These are phyloP conservation scores for Epichloe glyceriae DNA, from an alignment of 2,329 filamentous ascomycete species.

Conservation along the genomic window DNA sequence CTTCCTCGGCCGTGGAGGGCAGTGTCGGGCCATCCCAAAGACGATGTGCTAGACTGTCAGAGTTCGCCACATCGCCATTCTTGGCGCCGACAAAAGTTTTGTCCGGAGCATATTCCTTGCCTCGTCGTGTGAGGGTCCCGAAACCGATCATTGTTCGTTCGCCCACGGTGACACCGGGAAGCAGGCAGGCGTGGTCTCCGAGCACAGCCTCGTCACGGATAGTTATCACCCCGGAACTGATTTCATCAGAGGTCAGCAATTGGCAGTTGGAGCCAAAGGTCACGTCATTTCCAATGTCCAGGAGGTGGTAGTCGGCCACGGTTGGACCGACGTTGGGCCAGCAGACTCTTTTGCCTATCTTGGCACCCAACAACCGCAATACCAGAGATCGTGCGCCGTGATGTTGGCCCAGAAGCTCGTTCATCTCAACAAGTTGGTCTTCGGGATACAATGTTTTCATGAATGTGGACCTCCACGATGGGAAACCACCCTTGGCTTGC, in stretches of 20 bases:
- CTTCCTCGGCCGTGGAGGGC: conserved; percentile 1
- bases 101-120: conserved; percentile 28
- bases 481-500: conserved; percentile 20
- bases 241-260: conserved; percentile 38
- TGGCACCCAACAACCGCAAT: conserved; percentile 35
- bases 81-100: conserved; percentile 41
- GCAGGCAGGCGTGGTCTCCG: conserved; percentile 38
- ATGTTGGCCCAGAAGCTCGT: conserved; percentile 38
- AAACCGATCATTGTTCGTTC: conserved; percentile 37
- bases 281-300: conserved; percentile 43
- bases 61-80: conserved; percentile 28
- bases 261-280: conserved; percentile 43
- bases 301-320: conserved; percentile 39
- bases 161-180: conserved; percentile 37
- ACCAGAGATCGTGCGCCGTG: conserved; percentile 40
- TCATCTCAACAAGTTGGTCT: conserved; percentile 31
- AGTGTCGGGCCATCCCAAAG: conserved; percentile 14
- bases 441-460: conserved; percentile 31
- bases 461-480: conserved; percentile 30
- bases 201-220: conserved; percentile 40
- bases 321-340: conserved; percentile 44
- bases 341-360: conserved; percentile 38
- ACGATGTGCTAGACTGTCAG: conserved; percentile 19
- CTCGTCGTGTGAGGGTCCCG: conserved; percentile 35
- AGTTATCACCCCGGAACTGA: conserved; percentile 31